Evolutionary conservation across 164 flowering plant genomes (phyloP), one percentile per base, ranked within the genome.

Genomic region (Magnolia changhungtana): DNA sequence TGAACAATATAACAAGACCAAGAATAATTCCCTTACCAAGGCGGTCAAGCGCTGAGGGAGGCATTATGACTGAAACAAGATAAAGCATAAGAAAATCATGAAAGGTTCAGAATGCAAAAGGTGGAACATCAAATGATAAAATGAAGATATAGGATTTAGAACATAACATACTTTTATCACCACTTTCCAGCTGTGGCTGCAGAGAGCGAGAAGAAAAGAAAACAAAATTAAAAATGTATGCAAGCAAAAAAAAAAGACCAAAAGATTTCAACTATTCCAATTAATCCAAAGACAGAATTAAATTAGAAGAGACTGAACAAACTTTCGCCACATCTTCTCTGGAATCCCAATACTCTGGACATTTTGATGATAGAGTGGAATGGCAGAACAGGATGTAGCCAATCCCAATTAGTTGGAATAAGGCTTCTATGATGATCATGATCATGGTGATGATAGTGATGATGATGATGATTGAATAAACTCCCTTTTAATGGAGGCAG

Each of bases 121-220:
- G 7, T 18, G 18, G 50, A 29, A 68, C 45, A 31, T 4, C 50
- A 11, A 11, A 13, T 31, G n/a, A 68, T 29, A 68, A 68, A 4
- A 29, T 10, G 71, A 27, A 29, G 8, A 3, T 18, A 68, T 1
- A 37, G 50, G 16, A 37, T 68, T 55, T 37, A 7, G 50, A 68
- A 68, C 19, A 74, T 50, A 67, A 73, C 91, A 81, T 86, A 91
- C 95, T 89, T 84, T 91, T 91, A 73, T 90, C 95, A 72, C 95
- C 95, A 81, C 84, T 87, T 86, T 91, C 95, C 74, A 90, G 71
- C 69, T 90, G 93, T 64, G 92, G 92, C 93, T 91, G 93, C 78
- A 85, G 52, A 85, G 52, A 68, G 63, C 24, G 1, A 58, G 27
- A 69, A 63, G 21, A 69, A 29, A 9, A 18, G 52, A 51, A 73